A percentile compares a stretch with the other conserved stretches of the same genome.
These are phyloP conservation scores for Solanum acaule DNA, from an alignment of 257 asterid species.

Conservation along the genomic window DNA sequence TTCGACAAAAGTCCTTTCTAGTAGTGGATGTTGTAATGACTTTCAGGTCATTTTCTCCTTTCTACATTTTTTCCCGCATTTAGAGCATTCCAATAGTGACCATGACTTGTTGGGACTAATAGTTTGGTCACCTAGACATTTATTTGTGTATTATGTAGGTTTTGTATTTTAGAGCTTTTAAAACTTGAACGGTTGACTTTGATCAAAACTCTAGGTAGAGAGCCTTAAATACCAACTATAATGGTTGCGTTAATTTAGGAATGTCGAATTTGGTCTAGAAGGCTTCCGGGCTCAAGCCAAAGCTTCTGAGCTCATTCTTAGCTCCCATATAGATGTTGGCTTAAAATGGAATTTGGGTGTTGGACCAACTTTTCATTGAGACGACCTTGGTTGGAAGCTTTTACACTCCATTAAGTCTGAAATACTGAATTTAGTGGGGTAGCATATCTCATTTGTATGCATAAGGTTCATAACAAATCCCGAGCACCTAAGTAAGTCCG, in stretches of 20 bases:
- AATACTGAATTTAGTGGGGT: background rate
- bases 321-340: background rate
- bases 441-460: background rate
- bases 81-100: background rate
- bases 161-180: background rate
- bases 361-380: background rate
- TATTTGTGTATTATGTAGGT: too few relatives aligned
- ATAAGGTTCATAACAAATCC: too few relatives aligned
- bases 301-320: background rate
- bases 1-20: too few relatives aligned
- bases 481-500: background rate
- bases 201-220: background rate
- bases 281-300: background rate
- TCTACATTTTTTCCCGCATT: too few relatives aligned
- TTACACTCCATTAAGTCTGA: background rate
- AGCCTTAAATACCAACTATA: background rate
- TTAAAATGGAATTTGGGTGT: background rate
- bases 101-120: background rate
- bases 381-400: background rate
- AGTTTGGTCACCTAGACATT: background rate
- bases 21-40: background rate
- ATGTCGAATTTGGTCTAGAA: background rate
- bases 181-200: background rate
- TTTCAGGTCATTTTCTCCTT: background rate
- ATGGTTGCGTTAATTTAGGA: background rate